Percentiles rank a stretch among this genome's conserved stretches.
These are phyloP conservation scores for Guillardia theta DNA, from an alignment of 78 protist genomes.

Conservation along the genomic window DNA sequence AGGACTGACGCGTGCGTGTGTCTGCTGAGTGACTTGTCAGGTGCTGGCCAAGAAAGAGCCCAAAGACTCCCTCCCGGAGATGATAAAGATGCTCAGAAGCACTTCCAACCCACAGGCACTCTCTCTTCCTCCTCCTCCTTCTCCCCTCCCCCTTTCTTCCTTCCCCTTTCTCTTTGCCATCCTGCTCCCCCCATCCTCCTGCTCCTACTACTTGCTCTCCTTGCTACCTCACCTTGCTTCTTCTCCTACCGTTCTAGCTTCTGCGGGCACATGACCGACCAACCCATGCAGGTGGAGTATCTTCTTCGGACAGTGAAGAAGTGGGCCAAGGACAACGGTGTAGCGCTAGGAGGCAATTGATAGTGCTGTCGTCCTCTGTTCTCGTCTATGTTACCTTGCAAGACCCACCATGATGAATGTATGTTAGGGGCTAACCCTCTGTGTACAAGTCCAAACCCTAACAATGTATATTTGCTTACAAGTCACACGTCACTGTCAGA, in stretches of 20 bases:
- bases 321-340: conserved; percentile 48
- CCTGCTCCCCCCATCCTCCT: not conserved
- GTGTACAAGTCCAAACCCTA: no score
- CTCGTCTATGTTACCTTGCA: no score
- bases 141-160: not conserved
- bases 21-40: not conserved
- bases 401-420: no score
- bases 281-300: conserved; percentile 8
- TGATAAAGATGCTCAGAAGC: conserved; percentile 50
- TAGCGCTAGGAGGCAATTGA: no score
- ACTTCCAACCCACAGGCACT: conserved; percentile 44
- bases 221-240: not conserved
- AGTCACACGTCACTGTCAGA: no score
- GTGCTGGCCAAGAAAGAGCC: conserved; percentile 35
- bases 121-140: not conserved
- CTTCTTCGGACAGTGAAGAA: conserved; percentile 13
- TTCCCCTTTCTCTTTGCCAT: not conserved
- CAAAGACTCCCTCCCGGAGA: conserved; percentile 54
- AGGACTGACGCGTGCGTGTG: not conserved
- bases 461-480: no score
- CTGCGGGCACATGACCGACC: not conserved
- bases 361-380: no score
- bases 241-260: not conserved
- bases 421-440: no score
- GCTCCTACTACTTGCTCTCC: not conserved